A percentile compares a stretch with the other conserved stretches of the same genome.
These are phyloP conservation scores for Aulographum hederae DNA, from an alignment of 2,329 filamentous ascomycete species.

Conservation along the genomic window DNA sequence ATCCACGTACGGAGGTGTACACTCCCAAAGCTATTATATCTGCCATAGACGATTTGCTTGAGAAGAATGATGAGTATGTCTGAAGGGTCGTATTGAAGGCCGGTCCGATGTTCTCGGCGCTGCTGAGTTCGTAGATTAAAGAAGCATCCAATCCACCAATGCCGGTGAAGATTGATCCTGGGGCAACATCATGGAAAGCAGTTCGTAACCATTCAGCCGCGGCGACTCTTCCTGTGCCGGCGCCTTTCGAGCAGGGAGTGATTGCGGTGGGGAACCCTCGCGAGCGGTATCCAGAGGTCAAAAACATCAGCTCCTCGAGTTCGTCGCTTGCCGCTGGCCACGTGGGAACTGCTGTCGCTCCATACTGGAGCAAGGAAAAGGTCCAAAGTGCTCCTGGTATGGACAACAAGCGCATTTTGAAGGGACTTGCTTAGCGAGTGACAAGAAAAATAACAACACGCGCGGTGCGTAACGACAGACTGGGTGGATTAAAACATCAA, in stretches of 20 bases:
- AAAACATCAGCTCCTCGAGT: slow-evolving; percentile 45
- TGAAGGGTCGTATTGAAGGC: slow-evolving; percentile 35
- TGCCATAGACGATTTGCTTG: slow-evolving; percentile 31
- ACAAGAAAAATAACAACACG: no score
- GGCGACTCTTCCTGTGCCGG: slow-evolving; percentile 35
- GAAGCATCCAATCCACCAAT: slow-evolving; percentile 41
- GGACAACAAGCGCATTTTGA: no score
- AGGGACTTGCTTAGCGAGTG: no score
- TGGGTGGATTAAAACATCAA: no score
- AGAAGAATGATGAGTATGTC: slow-evolving; percentile 36
- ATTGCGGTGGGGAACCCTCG: slow-evolving; percentile 38
- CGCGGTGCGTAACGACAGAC: no score
- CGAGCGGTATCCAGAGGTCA: slow-evolving; percentile 34
- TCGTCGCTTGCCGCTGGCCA: slow-evolving; percentile 44
- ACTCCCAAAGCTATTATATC: slow-evolving; percentile 41
- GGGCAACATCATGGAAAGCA: slow-evolving; percentile 44
- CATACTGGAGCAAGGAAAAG: no score
- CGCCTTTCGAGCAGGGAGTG: slow-evolving; percentile 37
- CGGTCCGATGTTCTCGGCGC: slow-evolving; percentile 35
- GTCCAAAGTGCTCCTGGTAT: no score
- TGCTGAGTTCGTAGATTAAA: slow-evolving; percentile 38
- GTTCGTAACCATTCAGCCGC: slow-evolving; percentile 44
- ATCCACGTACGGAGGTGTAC: slow-evolving; percentile 39
- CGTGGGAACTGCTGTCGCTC: slow-evolving; percentile 34
- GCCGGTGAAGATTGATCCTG: slow-evolving; percentile 29